Base-by-base conservation (phyloP, 2,329 filamentous ascomycete species). In the Peltaster fructicola region DNA sequence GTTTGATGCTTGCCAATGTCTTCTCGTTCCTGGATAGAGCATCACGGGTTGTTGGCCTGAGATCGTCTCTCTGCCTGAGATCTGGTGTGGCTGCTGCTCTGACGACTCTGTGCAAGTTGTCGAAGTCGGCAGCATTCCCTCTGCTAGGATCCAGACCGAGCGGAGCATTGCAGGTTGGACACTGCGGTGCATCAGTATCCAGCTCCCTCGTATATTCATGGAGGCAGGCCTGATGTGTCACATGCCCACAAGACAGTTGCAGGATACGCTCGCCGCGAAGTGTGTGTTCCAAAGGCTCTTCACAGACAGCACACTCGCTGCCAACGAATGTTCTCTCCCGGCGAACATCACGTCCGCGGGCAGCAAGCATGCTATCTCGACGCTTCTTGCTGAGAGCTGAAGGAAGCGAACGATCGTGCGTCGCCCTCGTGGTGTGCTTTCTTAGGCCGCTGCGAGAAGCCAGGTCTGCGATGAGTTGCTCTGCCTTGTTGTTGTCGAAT, bases 131-230 rank as follows among this genome's bases (percentile, higher is more conserved):
- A 58, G 92, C 93, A 36, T 84, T 84, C 31, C 82, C 82, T 35
- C 88, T 69, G 49, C 80, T 92, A 5, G 82, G 88, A 53, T 98
- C 88, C 20, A 98, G 60, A 33, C 84, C 81, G 25, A 98, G 57
- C 11, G 88, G 82, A 35, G 84, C 78, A 58, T 92, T 77, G 53
- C 88, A 98, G 36, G 79, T 77, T 14, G 88, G 88, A 53, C 88
- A 98, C 44, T 81, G 84, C 44, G 95, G 82, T 26, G 79, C 79
- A 8, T 25, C 27, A n/a, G n/a, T n/a, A 39, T 95, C 84, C 30
- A 85, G 78, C 45, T 93, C 85, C 44, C 80, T 78, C 41, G 98
- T 91, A 48, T 90, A 93, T 53, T 98, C 88, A 56, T 95, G 95
- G 49, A 98, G 95, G 54, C 88, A 98, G 17, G 85, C 88, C 52